Base-by-base conservation (phyloP, 1,284 basidiomycete species). In the Puccinia horiana region DNA sequence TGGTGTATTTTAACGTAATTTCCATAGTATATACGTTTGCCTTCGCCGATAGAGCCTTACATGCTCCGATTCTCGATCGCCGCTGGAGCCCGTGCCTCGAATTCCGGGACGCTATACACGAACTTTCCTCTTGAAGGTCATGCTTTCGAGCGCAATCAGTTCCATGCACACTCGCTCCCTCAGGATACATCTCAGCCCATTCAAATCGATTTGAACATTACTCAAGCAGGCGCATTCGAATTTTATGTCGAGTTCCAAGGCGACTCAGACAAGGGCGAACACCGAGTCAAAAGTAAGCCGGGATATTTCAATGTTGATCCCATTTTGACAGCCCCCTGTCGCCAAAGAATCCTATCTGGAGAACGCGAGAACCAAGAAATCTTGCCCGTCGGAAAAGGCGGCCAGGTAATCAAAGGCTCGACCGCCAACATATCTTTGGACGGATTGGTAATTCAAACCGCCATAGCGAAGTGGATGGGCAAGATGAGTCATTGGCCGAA, bases 381-480 rank as follows among this genome's bases (percentile, higher is more conserved):
- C 88, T 26, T 85, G 85, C 44, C 67, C 42, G 8, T 42, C 52
- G 54, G 83, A 83, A 26, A 86, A 87, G 79, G 74, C 18, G 73
- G 54, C 87, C 89, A 35, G 89, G 90, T 89, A 8, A 86, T 88
- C 0, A 86, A 91, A 73, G 85, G 88, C 75, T 86, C 89, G 16
- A 88, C 90, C 79, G 89, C 92, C 83, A 89, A 92, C 84, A 88
- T 97, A 14, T 92, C 94, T 1, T 89, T 97, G 42, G 93, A 96
- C 86, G 93, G 92, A 14, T 90, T 98, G 20, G 91, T 92, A 54
- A 92, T 97, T 84, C 89, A 97, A 82, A 95, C 94, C 9, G 89
- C 95, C 65, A 92, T 98, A 67, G 95, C 94, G 1, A 98, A 98
- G 87, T 98, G 96, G 96, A 96, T 97, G 93, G 96, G 95, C 1